Base-by-base conservation (phyloP, 2,329 filamentous ascomycete genomes). In the Aspergillus calidoustus region DNA sequence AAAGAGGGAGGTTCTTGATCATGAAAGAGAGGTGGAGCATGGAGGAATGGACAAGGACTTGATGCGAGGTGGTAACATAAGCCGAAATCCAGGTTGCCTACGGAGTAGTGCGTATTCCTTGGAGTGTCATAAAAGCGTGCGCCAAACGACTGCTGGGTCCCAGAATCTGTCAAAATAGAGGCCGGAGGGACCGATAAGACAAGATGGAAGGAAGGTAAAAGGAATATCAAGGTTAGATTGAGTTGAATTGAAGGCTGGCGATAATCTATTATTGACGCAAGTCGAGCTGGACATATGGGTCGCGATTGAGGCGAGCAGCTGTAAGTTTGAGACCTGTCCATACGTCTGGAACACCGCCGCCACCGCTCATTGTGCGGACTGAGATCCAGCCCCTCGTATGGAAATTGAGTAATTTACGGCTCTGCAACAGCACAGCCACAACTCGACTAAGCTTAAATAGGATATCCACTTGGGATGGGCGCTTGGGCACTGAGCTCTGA, bases 21-120 rank as follows among this genome's bases (percentile, higher is more conserved):
- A 57, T 57, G 57, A 28, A 19, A 30, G 58, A 46, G 54, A 38
- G 50, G 13, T 54, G 50, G 52, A 48, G 38, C 61, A 63, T 63
- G 61, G 52, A 54, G 38, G 47, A 44, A 41, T 13, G 51, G 53
- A 41, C 34, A 41, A 47, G 54, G 50, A 44, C 38, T 52, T 51
- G 61, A 46, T 50, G 58, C 9, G 28, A 61, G 22, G 48, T 34
- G 46, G 57, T 28, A 57, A 31, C 28, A 54, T 55, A 30, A 53
- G 51, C 47, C 44, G 46, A 50, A 43, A 43, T 57, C 38, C 43
- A 41, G 44, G 53, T 47, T 56, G 53, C 53, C 48, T 57, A 19
- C 19, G 19, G 19, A 19, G 19, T 19, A 34, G n/a, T 41, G 34
- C 9, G 34, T 41, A 30, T 60, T 31, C 46, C 30, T 60, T 57